A percentile compares a stretch with the other conserved stretches of the same genome.
These are phyloP conservation scores for Yarrowia sp. DNA, from an alignment of 805 yeast species.

Conservation along the genomic window DNA sequence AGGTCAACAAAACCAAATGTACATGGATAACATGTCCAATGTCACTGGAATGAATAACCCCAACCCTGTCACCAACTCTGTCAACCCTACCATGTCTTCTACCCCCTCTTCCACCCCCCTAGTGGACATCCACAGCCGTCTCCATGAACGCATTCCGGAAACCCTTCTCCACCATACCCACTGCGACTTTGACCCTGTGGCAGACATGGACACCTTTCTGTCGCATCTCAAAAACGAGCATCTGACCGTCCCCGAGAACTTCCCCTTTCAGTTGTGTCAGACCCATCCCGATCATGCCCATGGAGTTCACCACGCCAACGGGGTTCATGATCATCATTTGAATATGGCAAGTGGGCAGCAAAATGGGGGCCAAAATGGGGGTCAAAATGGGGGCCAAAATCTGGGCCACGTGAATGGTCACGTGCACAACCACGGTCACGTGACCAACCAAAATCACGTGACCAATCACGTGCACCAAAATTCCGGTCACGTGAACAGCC, in stretches of 20 bases:
- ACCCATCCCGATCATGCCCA: slow-evolving; percentile 33
- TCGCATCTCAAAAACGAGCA: slow-evolving; percentile 30
- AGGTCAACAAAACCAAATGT: no score
- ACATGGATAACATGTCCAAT: no score
- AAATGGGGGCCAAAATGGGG: background rate
- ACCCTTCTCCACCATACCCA: slow-evolving; percentile 21
- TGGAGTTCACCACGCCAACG: slow-evolving; percentile 22
- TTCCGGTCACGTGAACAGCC: background rate
- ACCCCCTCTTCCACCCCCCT: background rate
- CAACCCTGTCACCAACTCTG: no score
- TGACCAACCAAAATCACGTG: background rate
- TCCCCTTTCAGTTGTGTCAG: slow-evolving; percentile 33
- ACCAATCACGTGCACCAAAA: background rate
- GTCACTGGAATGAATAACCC: no score
- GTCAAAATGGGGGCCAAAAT: no score
- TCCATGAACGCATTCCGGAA: slow-evolving; percentile 28
- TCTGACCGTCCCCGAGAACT: slow-evolving; percentile 11
- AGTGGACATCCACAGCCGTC: slow-evolving; percentile 11
- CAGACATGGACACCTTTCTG: slow-evolving; percentile 34
- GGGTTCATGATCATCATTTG: slow-evolving; percentile 20
- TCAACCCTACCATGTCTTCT: no score
- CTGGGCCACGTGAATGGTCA: background rate
- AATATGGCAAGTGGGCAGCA: no score
- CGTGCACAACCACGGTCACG: background rate
- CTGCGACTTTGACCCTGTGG: slow-evolving; percentile 22